Evolutionary conservation across 305 asterid genomes (phyloP).

Genomic region (Fraxinus angustifolia): DNA sequence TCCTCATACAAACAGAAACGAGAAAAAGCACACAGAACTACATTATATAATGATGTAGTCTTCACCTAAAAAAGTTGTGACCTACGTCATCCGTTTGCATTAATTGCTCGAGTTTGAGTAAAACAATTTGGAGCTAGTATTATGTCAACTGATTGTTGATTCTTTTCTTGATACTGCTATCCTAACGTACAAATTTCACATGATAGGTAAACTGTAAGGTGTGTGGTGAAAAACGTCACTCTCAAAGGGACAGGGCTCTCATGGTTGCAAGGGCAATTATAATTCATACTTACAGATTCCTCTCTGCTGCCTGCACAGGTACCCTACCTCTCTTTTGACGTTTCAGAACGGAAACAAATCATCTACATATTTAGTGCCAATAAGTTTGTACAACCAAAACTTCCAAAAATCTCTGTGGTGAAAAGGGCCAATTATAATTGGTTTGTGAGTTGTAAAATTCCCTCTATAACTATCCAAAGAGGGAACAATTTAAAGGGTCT

Average conservation of each 20-base stretch:
- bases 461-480: background rate
- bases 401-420: background rate
- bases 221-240: background rate
- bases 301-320: background rate
- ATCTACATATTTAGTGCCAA: background rate
- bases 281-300: background rate
- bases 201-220: background rate
- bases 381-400: background rate
- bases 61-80: background rate
- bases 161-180: background rate
- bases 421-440: background rate
- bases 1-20: background rate
- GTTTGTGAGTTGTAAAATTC: background rate
- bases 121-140: background rate
- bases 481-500: background rate
- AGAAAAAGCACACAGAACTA: background rate
- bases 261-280: background rate
- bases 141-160: background rate
- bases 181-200: background rate
- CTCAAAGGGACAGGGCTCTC: background rate
- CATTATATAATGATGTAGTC: background rate
- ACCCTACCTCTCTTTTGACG: conserved; percentile 5
- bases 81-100: background rate
- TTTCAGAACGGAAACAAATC: background rate
- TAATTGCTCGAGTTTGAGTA: background rate